phyloP scores from a whole-genome alignment of 2,329 filamentous ascomycete species.

The Bipolaris bicolor region DNA sequence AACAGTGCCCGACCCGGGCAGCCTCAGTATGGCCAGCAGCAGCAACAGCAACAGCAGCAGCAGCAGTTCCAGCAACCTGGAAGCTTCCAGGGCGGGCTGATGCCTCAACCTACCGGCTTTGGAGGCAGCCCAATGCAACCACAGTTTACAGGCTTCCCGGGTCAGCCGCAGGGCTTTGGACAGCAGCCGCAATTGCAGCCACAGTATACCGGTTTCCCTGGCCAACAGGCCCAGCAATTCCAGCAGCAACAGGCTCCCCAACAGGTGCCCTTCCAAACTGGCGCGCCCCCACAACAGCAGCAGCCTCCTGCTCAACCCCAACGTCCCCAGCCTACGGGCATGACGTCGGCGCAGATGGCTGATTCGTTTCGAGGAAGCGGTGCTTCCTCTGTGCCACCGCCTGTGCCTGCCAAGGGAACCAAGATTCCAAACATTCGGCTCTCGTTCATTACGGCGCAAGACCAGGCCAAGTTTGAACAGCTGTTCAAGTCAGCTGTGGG shows the following conservation, averaged over 20 bases:
- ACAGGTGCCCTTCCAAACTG: slow-evolving; percentile 48
- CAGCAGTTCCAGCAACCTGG: slow-evolving; percentile 62
- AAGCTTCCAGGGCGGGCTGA: slow-evolving; percentile 54
- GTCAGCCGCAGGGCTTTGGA: slow-evolving; percentile 54
- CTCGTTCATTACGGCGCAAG: slow-evolving; percentile 92
- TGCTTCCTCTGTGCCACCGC: slow-evolving; percentile 56
- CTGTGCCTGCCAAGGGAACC: slow-evolving; percentile 69
- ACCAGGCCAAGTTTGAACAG: slow-evolving; percentile 97
- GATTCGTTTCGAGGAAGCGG: slow-evolving; percentile 61
- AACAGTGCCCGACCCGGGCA: slow-evolving; percentile 74
- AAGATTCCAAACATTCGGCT: slow-evolving; percentile 94
- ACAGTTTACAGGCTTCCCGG: slow-evolving; percentile 58
- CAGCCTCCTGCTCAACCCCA: slow-evolving; percentile 58
- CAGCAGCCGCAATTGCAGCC: slow-evolving; percentile 53
- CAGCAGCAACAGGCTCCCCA: slow-evolving; percentile 62
- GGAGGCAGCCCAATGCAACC: slow-evolving; percentile 59
- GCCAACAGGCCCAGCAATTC: slow-evolving; percentile 51
- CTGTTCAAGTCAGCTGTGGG: slow-evolving; percentile 95
- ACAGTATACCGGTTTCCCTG: slow-evolving; percentile 58
- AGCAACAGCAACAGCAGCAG: slow-evolving; percentile 49
- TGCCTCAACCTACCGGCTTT: slow-evolving; percentile 60
- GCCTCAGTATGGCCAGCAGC: slow-evolving; percentile 56
- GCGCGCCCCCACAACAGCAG: slow-evolving; percentile 62
- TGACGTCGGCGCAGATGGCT: slow-evolving; percentile 69
- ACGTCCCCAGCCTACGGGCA: slow-evolving; percentile 61